Percentiles rank a stretch among this genome's conserved stretches.
Evolutionary conservation across 2,329 filamentous ascomycete species (phyloP).

Genomic region (Stachybotrys chartarum): DNA sequence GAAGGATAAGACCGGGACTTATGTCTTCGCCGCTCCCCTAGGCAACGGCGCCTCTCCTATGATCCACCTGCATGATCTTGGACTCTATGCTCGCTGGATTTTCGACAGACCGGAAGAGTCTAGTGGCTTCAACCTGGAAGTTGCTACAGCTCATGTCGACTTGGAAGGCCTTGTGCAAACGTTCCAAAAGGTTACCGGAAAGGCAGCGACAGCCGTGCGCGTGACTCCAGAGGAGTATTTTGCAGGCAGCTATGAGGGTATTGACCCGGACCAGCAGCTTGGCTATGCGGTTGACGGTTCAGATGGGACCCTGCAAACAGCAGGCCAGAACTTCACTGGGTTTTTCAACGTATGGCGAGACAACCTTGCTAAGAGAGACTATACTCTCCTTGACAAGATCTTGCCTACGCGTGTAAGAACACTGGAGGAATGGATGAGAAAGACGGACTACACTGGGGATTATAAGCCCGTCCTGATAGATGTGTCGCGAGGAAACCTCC

Average conservation of each 20-base stretch:
- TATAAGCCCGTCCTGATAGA: too few relatives aligned
- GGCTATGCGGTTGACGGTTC: background rate
- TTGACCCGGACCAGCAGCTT: too few relatives aligned
- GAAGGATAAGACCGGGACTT: background rate
- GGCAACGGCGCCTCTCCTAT: background rate
- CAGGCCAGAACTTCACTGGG: background rate
- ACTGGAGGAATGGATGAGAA: background rate
- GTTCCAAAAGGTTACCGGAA: background rate
- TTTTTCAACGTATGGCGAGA: background rate
- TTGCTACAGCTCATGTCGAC: background rate
- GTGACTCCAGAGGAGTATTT: background rate
- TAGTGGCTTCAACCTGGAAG: background rate
- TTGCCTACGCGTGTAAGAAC: background rate
- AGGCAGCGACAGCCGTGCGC: background rate
- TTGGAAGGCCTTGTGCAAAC: background rate
- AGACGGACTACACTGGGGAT: background rate
- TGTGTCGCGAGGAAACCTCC: too few relatives aligned
- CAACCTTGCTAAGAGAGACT: background rate
- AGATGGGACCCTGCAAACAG: background rate
- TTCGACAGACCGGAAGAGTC: background rate
- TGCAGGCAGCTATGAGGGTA: background rate
- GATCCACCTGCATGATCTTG: background rate
- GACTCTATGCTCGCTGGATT: background rate
- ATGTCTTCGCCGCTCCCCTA: background rate
- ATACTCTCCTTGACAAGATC: background rate